These are phyloP conservation scores for Lophiostoma macrostomum DNA, from an alignment of 495 filamentous ascomycete genomes.

Conservation along the genomic window DNA sequence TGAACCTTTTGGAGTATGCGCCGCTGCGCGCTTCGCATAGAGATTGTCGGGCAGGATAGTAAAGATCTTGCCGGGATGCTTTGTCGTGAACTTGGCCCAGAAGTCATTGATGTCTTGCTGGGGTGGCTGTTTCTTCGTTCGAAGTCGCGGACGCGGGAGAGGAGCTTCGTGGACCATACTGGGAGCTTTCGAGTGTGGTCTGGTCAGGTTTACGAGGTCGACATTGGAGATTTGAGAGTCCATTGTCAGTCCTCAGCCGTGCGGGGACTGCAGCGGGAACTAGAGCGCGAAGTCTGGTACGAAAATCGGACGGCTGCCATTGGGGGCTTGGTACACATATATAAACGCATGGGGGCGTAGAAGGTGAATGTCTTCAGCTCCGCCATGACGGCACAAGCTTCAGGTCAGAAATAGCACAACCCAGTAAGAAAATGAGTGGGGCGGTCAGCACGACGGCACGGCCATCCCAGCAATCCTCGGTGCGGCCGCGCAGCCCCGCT, in stretches of 20 bases:
- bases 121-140: slow-evolving; percentile 50
- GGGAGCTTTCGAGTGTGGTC: slow-evolving; percentile 28
- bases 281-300: neutral
- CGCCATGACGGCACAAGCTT: slow-evolving; percentile 18
- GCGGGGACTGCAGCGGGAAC: neutral
- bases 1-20: slow-evolving; percentile 48
- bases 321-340: slow-evolving; percentile 2
- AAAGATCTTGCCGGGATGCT: slow-evolving; percentile 60
- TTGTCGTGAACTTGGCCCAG: slow-evolving; percentile 73
- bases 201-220: slow-evolving; percentile 29
- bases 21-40: slow-evolving; percentile 62
- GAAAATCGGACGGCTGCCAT: slow-evolving; percentile 14
- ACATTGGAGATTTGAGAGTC: slow-evolving; percentile 30
- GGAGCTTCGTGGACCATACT: slow-evolving; percentile 22
- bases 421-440: slow-evolving; percentile 22
- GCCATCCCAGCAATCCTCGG: neutral
- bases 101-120: slow-evolving; percentile 73
- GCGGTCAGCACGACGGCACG: too few relatives aligned
- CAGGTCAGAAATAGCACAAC: slow-evolving; percentile 15
- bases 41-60: slow-evolving; percentile 72
- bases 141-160: slow-evolving; percentile 11
- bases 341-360: slow-evolving; percentile 9
- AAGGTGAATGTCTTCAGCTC: slow-evolving; percentile 8
- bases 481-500: slow-evolving; percentile 13
- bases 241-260: slow-evolving; percentile 19